A percentile compares a stretch with the other conserved stretches of the same genome.
Conservation (phyloP, 345 rosid genomes). For the Ricinus communis region DNA sequence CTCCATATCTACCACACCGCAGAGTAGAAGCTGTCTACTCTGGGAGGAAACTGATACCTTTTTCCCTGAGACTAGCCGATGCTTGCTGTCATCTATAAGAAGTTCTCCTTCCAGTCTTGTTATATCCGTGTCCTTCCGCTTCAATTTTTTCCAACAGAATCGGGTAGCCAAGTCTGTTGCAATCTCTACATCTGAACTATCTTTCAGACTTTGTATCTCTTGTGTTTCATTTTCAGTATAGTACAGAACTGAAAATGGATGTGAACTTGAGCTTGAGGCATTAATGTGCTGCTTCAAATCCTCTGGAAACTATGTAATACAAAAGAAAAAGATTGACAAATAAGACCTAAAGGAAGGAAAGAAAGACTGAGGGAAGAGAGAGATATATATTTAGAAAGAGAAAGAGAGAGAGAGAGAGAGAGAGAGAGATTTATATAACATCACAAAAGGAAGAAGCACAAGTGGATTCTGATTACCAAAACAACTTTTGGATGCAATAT, state of each 20-base stretch:
- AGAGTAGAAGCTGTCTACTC: conserved; percentile 33
- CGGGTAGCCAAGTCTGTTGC: conserved; percentile 48
- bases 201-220: conserved; percentile 36
- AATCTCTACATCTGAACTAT: conserved; percentile 46
- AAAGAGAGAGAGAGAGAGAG: no score
- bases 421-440: not conserved
- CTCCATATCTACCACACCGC: conserved; percentile 56
- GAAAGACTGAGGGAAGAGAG: no score
- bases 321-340: conserved; percentile 1
- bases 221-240: conserved; percentile 54
- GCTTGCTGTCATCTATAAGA: conserved; percentile 45
- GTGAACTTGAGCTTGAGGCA: conserved; percentile 26
- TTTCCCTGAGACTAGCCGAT: conserved; percentile 37
- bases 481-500: conserved; percentile 61
- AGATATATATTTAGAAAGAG: no score
- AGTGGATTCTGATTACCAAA: conserved; percentile 52
- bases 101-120: conserved; percentile 68
- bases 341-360: no score
- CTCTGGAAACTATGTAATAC: conserved; percentile 59
- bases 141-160: conserved; percentile 47
- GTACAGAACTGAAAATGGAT: conserved; percentile 29
- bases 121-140: conserved; percentile 36
- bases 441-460: not conserved
- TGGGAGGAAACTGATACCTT: conserved; percentile 28
- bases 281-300: conserved; percentile 37